phyloP scores from a whole-genome alignment of 2,329 filamentous ascomycete species.

The Clarireedia homoeocarpa region DNA sequence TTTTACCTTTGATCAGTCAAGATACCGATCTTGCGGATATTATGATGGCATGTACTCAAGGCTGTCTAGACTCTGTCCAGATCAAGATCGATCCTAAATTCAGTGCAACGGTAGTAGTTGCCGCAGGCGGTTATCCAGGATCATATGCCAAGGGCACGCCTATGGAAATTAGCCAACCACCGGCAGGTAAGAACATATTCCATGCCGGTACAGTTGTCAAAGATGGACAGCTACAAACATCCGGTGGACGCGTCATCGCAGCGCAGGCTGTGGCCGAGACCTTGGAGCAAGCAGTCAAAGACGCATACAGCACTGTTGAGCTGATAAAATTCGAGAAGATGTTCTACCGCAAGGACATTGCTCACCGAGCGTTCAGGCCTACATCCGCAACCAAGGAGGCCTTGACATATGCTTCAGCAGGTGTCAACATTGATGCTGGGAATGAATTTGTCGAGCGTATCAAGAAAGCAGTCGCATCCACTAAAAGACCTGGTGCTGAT shows the following conservation, averaged over 20 bases:
- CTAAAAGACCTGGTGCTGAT: slow-evolving; percentile 77
- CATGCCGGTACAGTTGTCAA: slow-evolving; percentile 78
- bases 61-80: slow-evolving; percentile 61
- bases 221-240: slow-evolving; percentile 59
- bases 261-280: slow-evolving; percentile 72
- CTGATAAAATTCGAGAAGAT: slow-evolving; percentile 58
- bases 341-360: slow-evolving; percentile 78
- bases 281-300: slow-evolving; percentile 74
- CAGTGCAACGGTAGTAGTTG: slow-evolving; percentile 88
- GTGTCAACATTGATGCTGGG: slow-evolving; percentile 89
- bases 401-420: slow-evolving; percentile 87
- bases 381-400: slow-evolving; percentile 34
- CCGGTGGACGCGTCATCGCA: slow-evolving; percentile 88
- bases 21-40: slow-evolving; percentile 82
- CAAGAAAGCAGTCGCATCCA: slow-evolving; percentile 81
- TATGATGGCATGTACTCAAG: slow-evolving; percentile 76
- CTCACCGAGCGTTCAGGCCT: slow-evolving; percentile 59
- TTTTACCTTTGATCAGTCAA: slow-evolving; percentile 67
- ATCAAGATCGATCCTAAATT: slow-evolving; percentile 63
- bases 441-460: slow-evolving; percentile 90
- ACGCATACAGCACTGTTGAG: slow-evolving; percentile 78
- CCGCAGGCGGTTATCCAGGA: slow-evolving; percentile 84
- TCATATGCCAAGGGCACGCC: slow-evolving; percentile 71
- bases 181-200: slow-evolving; percentile 64
- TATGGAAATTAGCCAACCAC: slow-evolving; percentile 42